Conservation (phyloP, 2,329 filamentous ascomycete species). For the Aspergillus texensis region DNA sequence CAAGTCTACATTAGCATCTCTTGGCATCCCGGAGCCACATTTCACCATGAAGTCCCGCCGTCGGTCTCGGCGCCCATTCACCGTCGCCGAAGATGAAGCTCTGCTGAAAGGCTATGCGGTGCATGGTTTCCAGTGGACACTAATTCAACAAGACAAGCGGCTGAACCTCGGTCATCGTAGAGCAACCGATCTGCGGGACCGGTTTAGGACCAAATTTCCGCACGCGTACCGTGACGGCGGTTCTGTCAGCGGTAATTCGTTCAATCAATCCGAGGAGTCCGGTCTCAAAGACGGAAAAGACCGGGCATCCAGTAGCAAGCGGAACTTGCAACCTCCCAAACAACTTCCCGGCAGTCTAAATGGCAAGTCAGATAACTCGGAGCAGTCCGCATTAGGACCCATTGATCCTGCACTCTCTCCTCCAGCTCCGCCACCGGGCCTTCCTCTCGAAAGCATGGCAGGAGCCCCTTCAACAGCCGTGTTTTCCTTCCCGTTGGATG, state of each 20-base stretch:
- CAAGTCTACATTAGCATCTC: constrained; percentile 36
- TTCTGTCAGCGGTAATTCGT: constrained; percentile 38
- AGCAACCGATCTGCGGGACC: constrained; percentile 63
- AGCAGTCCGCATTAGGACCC: constrained; percentile 20
- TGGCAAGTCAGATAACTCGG: constrained; percentile 20
- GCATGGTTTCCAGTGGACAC: constrained; percentile 63
- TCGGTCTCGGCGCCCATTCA: constrained; percentile 59
- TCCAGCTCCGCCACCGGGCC: constrained; percentile 32
- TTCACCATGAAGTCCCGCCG: constrained; percentile 50
- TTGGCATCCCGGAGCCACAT: constrained; percentile 56
- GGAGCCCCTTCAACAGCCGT: constrained; percentile 16
- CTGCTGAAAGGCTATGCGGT: constrained; percentile 61
- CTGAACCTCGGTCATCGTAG: constrained; percentile 56
- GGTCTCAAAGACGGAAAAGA: constrained; percentile 10
- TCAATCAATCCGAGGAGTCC: constrained; percentile 16
- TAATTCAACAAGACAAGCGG: constrained; percentile 58
- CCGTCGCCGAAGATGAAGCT: constrained; percentile 59
- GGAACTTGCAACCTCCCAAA: constrained; percentile 15
- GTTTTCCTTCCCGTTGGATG: constrained; percentile 39
- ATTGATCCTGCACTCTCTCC: constrained; percentile 37
- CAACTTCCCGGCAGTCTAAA: constrained; percentile 9
- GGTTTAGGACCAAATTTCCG: constrained; percentile 63
- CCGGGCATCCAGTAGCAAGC: constrained; percentile 13
- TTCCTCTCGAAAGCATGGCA: constrained; percentile 25
- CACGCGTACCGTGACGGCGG: constrained; percentile 55